These are phyloP conservation scores for Harringtonia lauricola DNA, from an alignment of 2,329 filamentous ascomycete species.

Conservation along the genomic window DNA sequence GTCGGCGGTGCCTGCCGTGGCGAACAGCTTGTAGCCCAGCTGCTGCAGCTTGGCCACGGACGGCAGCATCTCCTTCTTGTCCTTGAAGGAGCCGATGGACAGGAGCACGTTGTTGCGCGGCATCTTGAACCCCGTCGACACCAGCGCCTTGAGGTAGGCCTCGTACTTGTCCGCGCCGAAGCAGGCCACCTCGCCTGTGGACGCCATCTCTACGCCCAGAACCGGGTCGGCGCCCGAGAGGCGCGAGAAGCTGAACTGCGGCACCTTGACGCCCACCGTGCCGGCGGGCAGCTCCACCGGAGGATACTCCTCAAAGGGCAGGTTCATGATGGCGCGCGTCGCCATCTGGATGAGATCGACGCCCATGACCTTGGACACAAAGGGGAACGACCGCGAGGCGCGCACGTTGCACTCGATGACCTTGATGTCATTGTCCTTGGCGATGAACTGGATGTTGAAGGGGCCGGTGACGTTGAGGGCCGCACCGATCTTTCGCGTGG, in stretches of 20 bases:
- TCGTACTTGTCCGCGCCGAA: conserved; percentile 96
- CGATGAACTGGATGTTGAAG: conserved; percentile 99
- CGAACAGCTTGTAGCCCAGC: conserved; percentile 90
- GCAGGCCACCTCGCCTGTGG: conserved; percentile 93
- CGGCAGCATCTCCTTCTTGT: conserved; percentile 94
- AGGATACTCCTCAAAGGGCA: conserved; percentile 76
- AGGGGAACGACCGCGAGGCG: conserved; percentile 92
- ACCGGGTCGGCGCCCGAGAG: conserved; percentile 93
- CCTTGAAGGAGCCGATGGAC: conserved; percentile 94
- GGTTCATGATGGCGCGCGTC: conserved; percentile 87
- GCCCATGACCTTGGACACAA: conserved; percentile 97
- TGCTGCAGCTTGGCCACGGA: conserved; percentile 82
- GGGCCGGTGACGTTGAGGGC: conserved; percentile 93
- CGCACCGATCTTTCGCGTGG: conserved; percentile 86
- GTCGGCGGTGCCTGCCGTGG: conserved; percentile 91
- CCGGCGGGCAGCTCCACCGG: conserved; percentile 62
- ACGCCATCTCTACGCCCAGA: conserved; percentile 97
- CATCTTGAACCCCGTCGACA: conserved; percentile 92
- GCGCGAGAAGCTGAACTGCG: conserved; percentile 97
- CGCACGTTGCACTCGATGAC: conserved; percentile 99
- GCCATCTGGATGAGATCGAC: conserved; percentile 98
- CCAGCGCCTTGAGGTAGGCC: conserved; percentile 89
- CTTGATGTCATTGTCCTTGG: conserved; percentile 99
- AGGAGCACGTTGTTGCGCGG: conserved; percentile 92
- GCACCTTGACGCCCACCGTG: conserved; percentile 94